phyloP scores from a whole-genome alignment of 2,329 filamentous ascomycete genomes.

The Colletotrichum sp. region DNA sequence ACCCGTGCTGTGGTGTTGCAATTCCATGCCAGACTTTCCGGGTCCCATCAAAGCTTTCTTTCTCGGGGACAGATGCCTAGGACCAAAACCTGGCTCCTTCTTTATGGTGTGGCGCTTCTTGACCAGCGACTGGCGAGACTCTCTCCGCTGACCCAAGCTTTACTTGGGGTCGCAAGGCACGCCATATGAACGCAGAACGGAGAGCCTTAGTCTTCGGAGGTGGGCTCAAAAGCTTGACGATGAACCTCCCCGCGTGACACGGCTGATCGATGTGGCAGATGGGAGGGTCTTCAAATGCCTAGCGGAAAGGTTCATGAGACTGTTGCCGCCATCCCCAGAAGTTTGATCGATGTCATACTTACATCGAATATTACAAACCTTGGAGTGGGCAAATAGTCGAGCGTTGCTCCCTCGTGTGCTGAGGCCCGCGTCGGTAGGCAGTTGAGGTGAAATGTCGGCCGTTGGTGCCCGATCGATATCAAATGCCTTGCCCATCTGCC shows the following conservation, averaged over 20 bases:
- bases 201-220: not conserved
- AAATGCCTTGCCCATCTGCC: not conserved
- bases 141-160: not conserved
- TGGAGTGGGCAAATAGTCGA: not conserved
- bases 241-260: not conserved
- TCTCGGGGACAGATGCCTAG: not conserved
- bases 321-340: not conserved
- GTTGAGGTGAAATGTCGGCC: not conserved
- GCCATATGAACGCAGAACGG: not conserved
- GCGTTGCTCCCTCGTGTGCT: not conserved
- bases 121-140: not conserved
- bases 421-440: not conserved
- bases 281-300: not conserved
- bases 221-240: not conserved
- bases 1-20: not conserved
- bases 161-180: not conserved
- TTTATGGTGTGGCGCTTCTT: not conserved
- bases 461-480: not conserved
- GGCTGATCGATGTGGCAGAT: not conserved
- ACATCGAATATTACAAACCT: not conserved
- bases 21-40: not conserved
- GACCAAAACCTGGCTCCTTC: not conserved
- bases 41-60: not conserved
- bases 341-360: not conserved
- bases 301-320: not conserved